Base-by-base conservation (phyloP, 768 basidiomycete genomes). In the Lactarius trivialis region DNA sequence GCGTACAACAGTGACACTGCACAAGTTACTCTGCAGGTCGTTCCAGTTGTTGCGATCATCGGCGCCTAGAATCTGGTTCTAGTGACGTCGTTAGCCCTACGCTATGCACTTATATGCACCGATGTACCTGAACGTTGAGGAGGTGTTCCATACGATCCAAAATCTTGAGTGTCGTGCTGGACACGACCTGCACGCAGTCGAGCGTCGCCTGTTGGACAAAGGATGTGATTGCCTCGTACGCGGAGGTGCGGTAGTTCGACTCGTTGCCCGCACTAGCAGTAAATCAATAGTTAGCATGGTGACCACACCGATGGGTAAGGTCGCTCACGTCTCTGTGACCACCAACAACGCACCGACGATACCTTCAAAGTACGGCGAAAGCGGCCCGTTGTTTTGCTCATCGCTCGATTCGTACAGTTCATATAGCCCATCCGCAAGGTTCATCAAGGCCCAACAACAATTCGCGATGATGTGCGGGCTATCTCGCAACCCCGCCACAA, bases 41-140 rank as follows among this genome's bases (percentile, higher is more conserved):
- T 97, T 97, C 94, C 96, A 97, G 77, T 97, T 99, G 75, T 94
- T 95, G 65, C 92, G 86, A 71, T 99, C 97, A 74, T 99, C 97
- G 19, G 86, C 79, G 49, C 97, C 97, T 41, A 99, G 79, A 60
- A 98, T 89, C 76, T 98, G 95, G 73, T 90, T 92, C 85, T 95
- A 69, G 7, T 19, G 11, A 39, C 21, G 3, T 26, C 12, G 12
- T 58, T 14, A 64, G 41, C 34, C 45, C 33, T 67, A 21, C 1
- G 24, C 36, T 32, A 33, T 28, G 28, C 7, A 50, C 56, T n/a
- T n/a, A 36, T 33, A 19, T 19, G 55, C 12, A 39, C 4, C 26
- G 7, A 72, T 81, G 53, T 33, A 90, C 91, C 80, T 93, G 91
- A 77, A 98, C 85, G 55, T 75, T 76, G 39, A 98, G 73, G 19